Base-by-base conservation (phyloP, 345 rosid species). In the Moricandia arvensis region DNA sequence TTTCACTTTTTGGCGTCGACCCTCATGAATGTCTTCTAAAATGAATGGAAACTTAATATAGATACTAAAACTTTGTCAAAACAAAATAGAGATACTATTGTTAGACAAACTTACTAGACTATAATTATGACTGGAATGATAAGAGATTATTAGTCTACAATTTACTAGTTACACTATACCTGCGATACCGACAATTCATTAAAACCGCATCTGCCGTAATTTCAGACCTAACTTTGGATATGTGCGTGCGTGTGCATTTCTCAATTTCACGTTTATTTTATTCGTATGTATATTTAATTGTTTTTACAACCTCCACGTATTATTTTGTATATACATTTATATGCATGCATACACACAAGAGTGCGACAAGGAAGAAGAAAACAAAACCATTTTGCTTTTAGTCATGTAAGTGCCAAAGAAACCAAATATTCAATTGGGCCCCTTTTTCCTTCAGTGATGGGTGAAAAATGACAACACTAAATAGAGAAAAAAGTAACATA, bases 161-260 rank as follows among this genome's bases (percentile, higher is more conserved):
- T 49, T 54, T 18, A 41, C 59, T 41, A 43, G 59, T 16, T 74
- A 58, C 18, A 47, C 38, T 59, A 35, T 61, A 68, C 73, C 59
- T 45, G 18, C 38, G 55, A 51, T 69, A 29, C 74, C 64, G 79
- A 76, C 70, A 61, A 60, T n/a, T 31, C 41, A 31, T 7, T 60
- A 31, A 59, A 59, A 7, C 21, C 41, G 12, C 64, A 60, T 60
- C 41, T 60, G 64, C 64, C 63, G 24, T 60, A 60, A 30, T 33
- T 75, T 47, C 73, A 49, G 9, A 66, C 78, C 72, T 66, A 59
- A 31, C 69, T 61, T 69, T 69, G 59, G 75, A 69, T 69, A 69
- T 63, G 75, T 69, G 64, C 29, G 80, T 77, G 49, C 80, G 80
- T 76, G 75, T 71, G 72, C 67, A 71, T 71, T 70, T 77, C 66